These are phyloP conservation scores for Solanum tacnaense DNA, from an alignment of 257 asterid genomes.

Conservation along the genomic window DNA sequence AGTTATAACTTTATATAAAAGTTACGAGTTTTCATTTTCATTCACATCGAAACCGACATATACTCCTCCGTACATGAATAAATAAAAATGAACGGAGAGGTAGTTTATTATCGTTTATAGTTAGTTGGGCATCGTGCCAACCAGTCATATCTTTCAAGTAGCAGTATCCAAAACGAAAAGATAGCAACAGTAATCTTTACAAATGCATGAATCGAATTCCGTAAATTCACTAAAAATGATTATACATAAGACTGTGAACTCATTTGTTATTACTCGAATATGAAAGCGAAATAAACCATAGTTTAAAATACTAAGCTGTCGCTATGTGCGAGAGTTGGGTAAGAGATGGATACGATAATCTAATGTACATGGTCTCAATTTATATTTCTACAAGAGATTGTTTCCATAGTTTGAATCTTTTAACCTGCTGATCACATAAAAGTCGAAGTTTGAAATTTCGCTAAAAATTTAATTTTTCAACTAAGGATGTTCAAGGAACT, in stretches of 20 bases:
- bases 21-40: too few relatives aligned
- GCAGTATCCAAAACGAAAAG: background rate
- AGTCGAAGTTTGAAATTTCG: too few relatives aligned
- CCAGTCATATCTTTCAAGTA: background rate
- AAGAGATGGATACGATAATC: background rate
- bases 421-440: background rate
- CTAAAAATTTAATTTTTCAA: too few relatives aligned
- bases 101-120: background rate
- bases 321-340: accelerated
- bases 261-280: background rate
- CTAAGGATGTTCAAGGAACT: too few relatives aligned
- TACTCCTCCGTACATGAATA: accelerated
- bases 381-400: accelerated
- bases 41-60: accelerated
- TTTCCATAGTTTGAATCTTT: accelerated
- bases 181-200: background rate
- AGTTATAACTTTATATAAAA: too few relatives aligned
- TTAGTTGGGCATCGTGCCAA: background rate
- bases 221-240: background rate
- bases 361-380: accelerated
- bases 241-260: background rate
- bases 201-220: background rate
- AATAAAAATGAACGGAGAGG: background rate
- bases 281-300: background rate
- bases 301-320: accelerated